Base-by-base conservation (phyloP, 2,329 filamentous ascomycete species). In the Fusarium praegraminearum region DNA sequence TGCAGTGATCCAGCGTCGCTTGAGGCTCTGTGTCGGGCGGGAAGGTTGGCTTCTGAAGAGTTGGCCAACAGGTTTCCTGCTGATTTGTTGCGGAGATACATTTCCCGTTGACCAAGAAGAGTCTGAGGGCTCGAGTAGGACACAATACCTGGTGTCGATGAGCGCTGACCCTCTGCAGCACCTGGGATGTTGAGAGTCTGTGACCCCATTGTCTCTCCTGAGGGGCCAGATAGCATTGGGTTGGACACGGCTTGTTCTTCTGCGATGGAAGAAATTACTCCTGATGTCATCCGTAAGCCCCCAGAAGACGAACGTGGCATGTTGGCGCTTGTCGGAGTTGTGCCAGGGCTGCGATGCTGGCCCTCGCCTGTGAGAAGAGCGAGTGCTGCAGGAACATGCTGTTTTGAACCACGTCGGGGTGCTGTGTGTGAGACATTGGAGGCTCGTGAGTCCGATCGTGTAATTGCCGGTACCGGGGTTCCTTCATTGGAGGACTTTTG, bases 401-500 rank as follows among this genome's bases (percentile, higher is more conserved):
- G 76, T 52, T 67, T 76, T 33, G 59, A 47, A 24, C 57, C 63
- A 26, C 57, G 65, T 15, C 62, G 74, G 10, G 67, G 50, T 16
- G 32, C 46, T 20, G 61, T 53, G 7, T 70, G 58, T 6, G 76
- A 75, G 18, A 67, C 35, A 20, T 62, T 72, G 15, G 77, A 77
- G 9, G 63, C 43, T 41, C 74, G 72, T 7, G 79, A 79, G 38
- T 76, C 72, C 1, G 79, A 76, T 10, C 77, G 74, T 11, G 62
- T 64, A 6, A 77, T 60, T 12, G 74, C 65, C 10, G 76, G 71
- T 16, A 73, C 58, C 7, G 83, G 84, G 3, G 81, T 76, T 13
- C 83, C 86, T 49, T 82, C 85, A 35, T 83, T 80, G 3, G 88
- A 84, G 18, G 90, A 91, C 77, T 91, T 88, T 69, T 90, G 85